Conservation (phyloP, 306 rosid genomes). For the Arachis hypogaea region DNA sequence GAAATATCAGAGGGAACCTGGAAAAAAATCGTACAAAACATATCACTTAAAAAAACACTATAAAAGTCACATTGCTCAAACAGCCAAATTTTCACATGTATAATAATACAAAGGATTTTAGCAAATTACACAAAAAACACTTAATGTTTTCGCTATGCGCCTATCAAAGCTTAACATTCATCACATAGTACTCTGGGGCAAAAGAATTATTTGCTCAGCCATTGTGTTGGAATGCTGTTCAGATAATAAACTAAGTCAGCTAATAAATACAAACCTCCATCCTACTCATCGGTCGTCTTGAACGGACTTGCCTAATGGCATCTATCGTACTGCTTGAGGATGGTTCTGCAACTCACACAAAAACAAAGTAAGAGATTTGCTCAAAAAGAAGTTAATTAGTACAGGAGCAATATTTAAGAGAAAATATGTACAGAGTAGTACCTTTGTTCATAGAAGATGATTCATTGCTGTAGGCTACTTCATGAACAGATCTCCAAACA, state of each 20-base stretch:
- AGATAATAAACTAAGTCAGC: conserved; percentile 12
- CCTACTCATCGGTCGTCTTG: conserved; percentile 97
- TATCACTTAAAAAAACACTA: conserved; percentile 7
- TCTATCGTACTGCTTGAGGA: conserved; percentile 68
- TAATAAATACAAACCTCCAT: conserved; percentile 71
- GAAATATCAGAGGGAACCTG: conserved; percentile 88
- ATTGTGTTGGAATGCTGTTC: conserved; percentile 12
- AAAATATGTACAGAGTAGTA: conserved; percentile 41
- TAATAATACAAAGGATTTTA: conserved; percentile 3
- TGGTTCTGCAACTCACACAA: conserved; percentile 55
- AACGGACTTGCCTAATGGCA: conserved; percentile 77
- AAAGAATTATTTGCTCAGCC: neutral
- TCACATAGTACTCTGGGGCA: neutral
- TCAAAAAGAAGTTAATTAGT: conserved; percentile 16
- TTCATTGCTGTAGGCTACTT: conserved; percentile 49
- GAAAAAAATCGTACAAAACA: conserved; percentile 29
- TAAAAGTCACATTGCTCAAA: conserved; percentile 5
- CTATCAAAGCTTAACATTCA: neutral
- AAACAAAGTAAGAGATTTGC: conserved; percentile 28
- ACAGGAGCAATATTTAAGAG: conserved; percentile 30
- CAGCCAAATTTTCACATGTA: conserved; percentile 16
- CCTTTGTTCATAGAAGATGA: conserved; percentile 69
- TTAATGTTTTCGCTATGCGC: conserved; percentile 4
- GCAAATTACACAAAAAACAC: neutral
- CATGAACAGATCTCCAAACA: conserved; percentile 71